Base-by-base conservation (phyloP, 139 green algal species). In the Auxenochlorella pyrenoidosa region DNA sequence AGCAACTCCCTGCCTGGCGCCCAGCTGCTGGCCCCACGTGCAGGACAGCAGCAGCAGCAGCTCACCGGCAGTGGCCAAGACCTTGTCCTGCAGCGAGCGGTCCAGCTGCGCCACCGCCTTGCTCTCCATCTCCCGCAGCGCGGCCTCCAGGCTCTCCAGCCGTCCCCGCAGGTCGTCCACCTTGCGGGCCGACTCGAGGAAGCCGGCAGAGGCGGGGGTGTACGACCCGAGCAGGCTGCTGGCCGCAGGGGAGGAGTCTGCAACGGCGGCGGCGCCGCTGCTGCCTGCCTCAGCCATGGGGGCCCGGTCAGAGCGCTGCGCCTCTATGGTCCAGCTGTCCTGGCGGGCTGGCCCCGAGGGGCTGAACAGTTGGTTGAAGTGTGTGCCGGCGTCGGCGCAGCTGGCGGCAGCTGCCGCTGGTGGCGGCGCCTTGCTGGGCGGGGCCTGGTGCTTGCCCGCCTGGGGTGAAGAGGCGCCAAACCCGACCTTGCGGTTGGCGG, bases 71-170 rank as follows among this genome's bases (percentile, higher is more conserved):
- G 82, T 86, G 10, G 82, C 68, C 40, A 86, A 68, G 44, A 86
- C 82, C n/a, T 86, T 86, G 16, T 86, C 82, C 82, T 86, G 82
- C 68, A 86, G 82, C 32, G 47, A 47, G 30, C 68, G 79, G 82
- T 86, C 82, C 43, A 86, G 82, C n/a, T 86, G 82, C 0, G 43
- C 43, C 66, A 86, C 82, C 1, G 82, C 82, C 66, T 86, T 86
- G 68, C 43, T 68, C 44, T 86, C 82, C 82, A 86, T 86, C 10
- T 79, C 82, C 34, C 34, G n/a, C 18, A 86, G 68, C 5, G 82
- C 68, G 44, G 72, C 60, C 66, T 86, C 82, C 43, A 86, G 68
- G n/a, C 82, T 79, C 47, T 79, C 66, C 66, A 86, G 82, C 66
- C 82, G 43, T 1, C 36, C 68, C 18, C 36, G 82, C 82, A 86